Conservation (phyloP, 306 rosid genomes). For the Canavalia ensiformis region DNA sequence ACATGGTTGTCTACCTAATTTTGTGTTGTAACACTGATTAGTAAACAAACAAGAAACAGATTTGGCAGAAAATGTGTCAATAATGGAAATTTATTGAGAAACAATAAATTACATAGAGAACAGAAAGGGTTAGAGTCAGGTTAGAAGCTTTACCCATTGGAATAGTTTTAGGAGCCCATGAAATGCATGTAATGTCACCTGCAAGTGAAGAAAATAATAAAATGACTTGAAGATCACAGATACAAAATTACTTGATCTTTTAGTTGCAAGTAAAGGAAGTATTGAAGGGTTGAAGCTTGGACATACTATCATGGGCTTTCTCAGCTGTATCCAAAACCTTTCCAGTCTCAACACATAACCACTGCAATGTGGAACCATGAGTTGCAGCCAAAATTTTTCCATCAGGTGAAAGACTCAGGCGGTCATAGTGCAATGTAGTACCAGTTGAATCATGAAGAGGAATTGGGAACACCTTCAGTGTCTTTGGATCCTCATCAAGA, state of each 20-base stretch:
- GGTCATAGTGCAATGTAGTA: constrained; percentile 75
- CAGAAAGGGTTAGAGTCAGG: constrained; percentile 25
- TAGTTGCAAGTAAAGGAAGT: constrained; percentile 24
- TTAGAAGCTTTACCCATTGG: constrained; percentile 66
- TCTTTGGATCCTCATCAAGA: constrained; percentile 95
- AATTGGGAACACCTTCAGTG: constrained; percentile 86
- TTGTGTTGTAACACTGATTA: constrained; percentile 5
- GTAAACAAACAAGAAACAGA: constrained; percentile 28
- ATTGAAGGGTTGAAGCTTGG: constrained; percentile 24
- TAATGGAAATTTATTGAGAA: neutral
- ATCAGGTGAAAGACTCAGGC: constrained; percentile 84
- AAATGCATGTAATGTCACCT: constrained; percentile 88
- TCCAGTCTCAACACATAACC: constrained; percentile 89
- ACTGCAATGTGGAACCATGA: constrained; percentile 90
- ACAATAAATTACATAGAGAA: constrained; percentile 4
- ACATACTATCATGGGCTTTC: constrained; percentile 90
- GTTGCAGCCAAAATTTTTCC: constrained; percentile 85
- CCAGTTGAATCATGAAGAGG: constrained; percentile 81
- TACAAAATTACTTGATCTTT: constrained; percentile 10
- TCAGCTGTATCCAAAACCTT: constrained; percentile 94
- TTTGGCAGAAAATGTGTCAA: constrained; percentile 25
- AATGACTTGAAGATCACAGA: constrained; percentile 12
- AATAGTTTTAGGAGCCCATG: constrained; percentile 83
- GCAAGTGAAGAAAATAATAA: constrained; percentile 50
- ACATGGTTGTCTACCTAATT: constrained; percentile 5